These are phyloP conservation scores for Flaveria floridana DNA, from an alignment of 140 eudicot genomes.

Conservation along the genomic window DNA sequence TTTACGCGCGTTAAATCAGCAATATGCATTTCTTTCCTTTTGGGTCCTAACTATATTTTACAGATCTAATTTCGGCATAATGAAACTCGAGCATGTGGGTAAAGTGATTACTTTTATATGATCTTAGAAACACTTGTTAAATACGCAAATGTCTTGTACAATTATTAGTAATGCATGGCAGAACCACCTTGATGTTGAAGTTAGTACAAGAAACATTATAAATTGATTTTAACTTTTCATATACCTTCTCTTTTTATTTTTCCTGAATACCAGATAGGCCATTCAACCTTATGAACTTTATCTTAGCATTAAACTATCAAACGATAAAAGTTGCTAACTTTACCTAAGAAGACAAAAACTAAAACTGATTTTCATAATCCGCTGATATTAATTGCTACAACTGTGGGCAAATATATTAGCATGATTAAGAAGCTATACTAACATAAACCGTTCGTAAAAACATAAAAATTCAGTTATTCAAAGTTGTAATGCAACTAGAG, in stretches of 20 bases:
- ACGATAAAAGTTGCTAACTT: too few species aligned
- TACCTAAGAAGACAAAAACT: too few species aligned
- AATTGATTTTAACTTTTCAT: background rate
- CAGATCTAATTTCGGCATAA: background rate
- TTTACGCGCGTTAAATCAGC: background rate
- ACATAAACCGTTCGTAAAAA: background rate
- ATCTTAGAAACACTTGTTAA: conserved; percentile 5
- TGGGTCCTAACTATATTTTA: background rate
- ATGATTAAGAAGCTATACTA: background rate
- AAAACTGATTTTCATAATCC: too few species aligned
- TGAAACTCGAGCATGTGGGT: background rate
- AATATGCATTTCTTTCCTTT: conserved; percentile 13
- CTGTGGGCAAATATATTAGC: conserved; percentile 17
- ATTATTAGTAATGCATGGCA: conserved; percentile 11
- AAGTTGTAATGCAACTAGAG: conserved; percentile 20
- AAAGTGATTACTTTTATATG: background rate
- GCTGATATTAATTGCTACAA: background rate
- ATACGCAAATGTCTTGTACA: conserved; percentile 5
- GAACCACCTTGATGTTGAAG: background rate
- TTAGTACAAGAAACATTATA: background rate
- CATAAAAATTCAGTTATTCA: too few species aligned
- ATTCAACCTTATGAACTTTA: background rate
- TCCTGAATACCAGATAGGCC: too few species aligned
- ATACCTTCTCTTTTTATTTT: background rate
- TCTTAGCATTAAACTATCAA: too few species aligned